Conservation (phyloP, 805 yeast genomes). For the Yarrowia divulgata region DNA sequence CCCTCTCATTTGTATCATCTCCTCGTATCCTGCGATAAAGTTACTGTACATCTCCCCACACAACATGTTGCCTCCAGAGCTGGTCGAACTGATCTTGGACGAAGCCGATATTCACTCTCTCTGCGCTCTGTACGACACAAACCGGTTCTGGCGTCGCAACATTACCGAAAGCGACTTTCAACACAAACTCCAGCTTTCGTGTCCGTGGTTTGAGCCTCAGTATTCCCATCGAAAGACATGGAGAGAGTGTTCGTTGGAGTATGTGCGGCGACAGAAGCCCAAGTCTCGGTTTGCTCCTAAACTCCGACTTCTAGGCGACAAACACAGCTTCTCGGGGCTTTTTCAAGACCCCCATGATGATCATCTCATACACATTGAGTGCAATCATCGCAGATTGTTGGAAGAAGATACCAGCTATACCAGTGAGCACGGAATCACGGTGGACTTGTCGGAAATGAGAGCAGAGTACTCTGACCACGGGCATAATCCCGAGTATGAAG, state of each 20-base stretch:
- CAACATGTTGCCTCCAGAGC: slow-evolving; percentile 2
- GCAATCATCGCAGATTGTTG: neutral
- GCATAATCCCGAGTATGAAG: too few relatives aligned
- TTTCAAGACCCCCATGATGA: neutral
- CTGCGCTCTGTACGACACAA: neutral
- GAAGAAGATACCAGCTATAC: neutral
- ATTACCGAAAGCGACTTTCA: neutral
- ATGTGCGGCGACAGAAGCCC: neutral
- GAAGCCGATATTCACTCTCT: neutral
- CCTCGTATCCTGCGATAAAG: neutral
- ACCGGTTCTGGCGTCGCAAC: neutral
- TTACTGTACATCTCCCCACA: neutral
- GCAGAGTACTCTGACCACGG: neutral
- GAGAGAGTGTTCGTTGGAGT: neutral
- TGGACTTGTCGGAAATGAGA: neutral
- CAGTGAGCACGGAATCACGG: neutral
- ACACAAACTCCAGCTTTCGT: neutral
- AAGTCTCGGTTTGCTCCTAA: neutral
- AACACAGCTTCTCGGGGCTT: neutral
- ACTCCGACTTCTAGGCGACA: neutral
- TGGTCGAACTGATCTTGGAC: neutral
- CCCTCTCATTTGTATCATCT: neutral
- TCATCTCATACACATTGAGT: neutral
- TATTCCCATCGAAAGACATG: slow-evolving; percentile 2
- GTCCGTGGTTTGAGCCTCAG: slow-evolving; percentile 21